phyloP scores from a whole-genome alignment of 495 filamentous ascomycete species.

The Staphylotrichum longicolle region DNA sequence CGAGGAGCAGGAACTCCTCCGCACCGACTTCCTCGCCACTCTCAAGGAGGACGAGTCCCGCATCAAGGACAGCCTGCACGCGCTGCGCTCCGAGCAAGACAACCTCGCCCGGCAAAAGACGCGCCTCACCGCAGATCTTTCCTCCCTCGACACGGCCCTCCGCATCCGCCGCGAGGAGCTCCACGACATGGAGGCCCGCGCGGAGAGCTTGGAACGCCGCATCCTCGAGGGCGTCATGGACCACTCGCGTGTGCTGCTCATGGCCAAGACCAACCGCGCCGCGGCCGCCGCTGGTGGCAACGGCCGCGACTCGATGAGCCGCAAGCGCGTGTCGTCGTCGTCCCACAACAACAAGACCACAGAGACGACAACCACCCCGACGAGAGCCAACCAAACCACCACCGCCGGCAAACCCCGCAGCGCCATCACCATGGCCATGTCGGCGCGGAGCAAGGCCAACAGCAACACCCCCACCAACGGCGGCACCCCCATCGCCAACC shows the following conservation, averaged over 20 bases:
- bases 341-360: constrained; percentile 15
- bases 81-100: constrained; percentile 67
- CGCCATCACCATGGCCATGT: constrained; percentile 47
- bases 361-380: neutral
- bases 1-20: constrained; percentile 72
- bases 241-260: constrained; percentile 81
- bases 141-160: constrained; percentile 83
- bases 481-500: constrained; percentile 23
- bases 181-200: constrained; percentile 79
- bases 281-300: constrained; percentile 18
- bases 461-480: neutral
- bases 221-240: constrained; percentile 95
- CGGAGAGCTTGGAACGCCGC: constrained; percentile 81
- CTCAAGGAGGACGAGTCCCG: constrained; percentile 44
- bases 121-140: constrained; percentile 76
- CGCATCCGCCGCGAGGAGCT: constrained; percentile 87
- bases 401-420: constrained; percentile 34
- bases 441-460: constrained; percentile 36
- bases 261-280: constrained; percentile 54
- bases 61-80: constrained; percentile 38
- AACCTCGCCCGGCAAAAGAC: constrained; percentile 68
- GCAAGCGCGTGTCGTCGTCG: constrained; percentile 59
- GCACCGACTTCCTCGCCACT: constrained; percentile 57
- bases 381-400: constrained; percentile 13
- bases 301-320: constrained; percentile 57